Percentiles rank a stretch among this genome's conserved stretches.
These are phyloP conservation scores for Diophrys appendiculata DNA, from an alignment of 73 alveolate species.

Conservation along the genomic window DNA sequence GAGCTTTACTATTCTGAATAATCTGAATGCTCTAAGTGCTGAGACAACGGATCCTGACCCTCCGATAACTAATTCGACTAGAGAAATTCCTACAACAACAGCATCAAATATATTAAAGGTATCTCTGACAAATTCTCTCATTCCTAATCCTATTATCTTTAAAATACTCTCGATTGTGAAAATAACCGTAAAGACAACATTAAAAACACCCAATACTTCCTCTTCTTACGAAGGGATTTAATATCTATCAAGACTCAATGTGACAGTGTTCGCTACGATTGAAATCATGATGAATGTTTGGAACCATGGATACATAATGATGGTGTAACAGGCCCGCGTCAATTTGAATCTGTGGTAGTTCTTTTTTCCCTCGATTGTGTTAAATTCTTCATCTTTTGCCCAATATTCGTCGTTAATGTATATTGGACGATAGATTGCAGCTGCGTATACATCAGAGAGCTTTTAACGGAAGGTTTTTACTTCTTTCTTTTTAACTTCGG, in stretches of 20 bases:
- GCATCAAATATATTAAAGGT: slow-evolving; percentile 26
- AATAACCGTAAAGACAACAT: slow-evolving; percentile 15
- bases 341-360: neutral
- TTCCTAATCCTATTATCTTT: slow-evolving; percentile 31
- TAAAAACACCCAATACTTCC: neutral
- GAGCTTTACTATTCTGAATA: slow-evolving; percentile 33
- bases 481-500: neutral
- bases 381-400: neutral
- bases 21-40: slow-evolving; percentile 30
- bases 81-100: slow-evolving; percentile 13
- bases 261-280: slow-evolving; percentile 22
- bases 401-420: neutral
- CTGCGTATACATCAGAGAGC: neutral
- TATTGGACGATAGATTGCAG: neutral
- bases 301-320: slow-evolving; percentile 19
- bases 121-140: slow-evolving; percentile 4
- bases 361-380: neutral
- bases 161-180: slow-evolving; percentile 21
- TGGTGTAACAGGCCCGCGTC: neutral
- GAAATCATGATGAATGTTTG: slow-evolving; percentile 5
- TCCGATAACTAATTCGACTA: slow-evolving; percentile 10
- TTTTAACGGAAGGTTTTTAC: neutral
- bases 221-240: neutral
- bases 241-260: slow-evolving; percentile 19
- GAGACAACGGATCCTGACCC: slow-evolving; percentile 1